Evolutionary conservation across 2,329 filamentous ascomycete genomes (phyloP).

Genomic region (Cercospora brassicicola): DNA sequence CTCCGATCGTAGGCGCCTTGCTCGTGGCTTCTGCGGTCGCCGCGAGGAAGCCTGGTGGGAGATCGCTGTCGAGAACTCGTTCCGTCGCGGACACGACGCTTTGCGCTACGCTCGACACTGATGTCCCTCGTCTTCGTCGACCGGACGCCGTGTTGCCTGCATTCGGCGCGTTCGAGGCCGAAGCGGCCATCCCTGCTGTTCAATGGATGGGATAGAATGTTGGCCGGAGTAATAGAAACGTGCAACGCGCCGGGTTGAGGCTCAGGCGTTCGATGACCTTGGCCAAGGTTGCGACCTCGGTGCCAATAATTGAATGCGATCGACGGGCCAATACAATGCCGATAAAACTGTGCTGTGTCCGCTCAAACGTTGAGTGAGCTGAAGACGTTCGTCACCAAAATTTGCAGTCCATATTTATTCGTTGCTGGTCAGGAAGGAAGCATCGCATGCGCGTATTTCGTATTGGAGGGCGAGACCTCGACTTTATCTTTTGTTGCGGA

Average conservation of each 20-base stretch:
- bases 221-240: not conserved
- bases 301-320: not conserved
- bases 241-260: not conserved
- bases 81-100: slow-evolving; percentile 19
- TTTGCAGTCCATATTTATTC: not conserved
- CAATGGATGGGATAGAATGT: not conserved
- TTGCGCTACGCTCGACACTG: slow-evolving; percentile 22
- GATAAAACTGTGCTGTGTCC: not conserved
- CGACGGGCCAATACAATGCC: not conserved
- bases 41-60: slow-evolving; percentile 36
- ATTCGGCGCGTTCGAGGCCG: not conserved
- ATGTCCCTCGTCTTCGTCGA: slow-evolving; percentile 17
- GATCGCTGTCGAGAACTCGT: slow-evolving; percentile 20
- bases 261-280: not conserved
- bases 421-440: not conserved
- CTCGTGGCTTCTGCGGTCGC: slow-evolving; percentile 45
- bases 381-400: not conserved
- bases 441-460: not conserved
- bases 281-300: not conserved
- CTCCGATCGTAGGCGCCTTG: slow-evolving; percentile 45
- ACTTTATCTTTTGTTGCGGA: not conserved
- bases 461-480: not conserved
- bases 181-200: not conserved
- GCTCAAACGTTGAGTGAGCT: not conserved
- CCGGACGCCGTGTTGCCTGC: slow-evolving; percentile 2